These are phyloP conservation scores for Calocybe gambosa DNA, from an alignment of 1,284 basidiomycete species.

Conservation along the genomic window DNA sequence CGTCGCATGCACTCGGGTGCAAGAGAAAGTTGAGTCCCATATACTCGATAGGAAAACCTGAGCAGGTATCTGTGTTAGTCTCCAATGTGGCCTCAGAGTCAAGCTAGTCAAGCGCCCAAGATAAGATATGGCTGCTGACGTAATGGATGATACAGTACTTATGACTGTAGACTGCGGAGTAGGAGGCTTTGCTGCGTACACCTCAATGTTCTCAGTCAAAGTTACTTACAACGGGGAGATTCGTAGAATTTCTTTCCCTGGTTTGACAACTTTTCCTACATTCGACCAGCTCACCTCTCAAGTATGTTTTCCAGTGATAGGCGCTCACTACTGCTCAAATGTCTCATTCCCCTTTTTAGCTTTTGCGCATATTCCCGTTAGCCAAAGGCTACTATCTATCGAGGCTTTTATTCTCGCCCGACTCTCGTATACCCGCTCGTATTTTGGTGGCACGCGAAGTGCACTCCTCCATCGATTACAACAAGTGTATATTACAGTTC, in stretches of 20 bases:
- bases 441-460: slow-evolving; percentile 59
- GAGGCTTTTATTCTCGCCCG: slow-evolving; percentile 60
- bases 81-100: no score
- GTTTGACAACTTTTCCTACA: slow-evolving; percentile 34
- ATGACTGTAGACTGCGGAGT: background rate
- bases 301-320: slow-evolving; percentile 24
- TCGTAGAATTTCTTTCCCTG: slow-evolving; percentile 38
- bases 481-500: slow-evolving; percentile 42
- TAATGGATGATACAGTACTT: background rate
- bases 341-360: slow-evolving; percentile 32
- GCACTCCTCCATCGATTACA: slow-evolving; percentile 52
- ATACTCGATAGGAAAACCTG: no score
- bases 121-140: background rate
- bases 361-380: slow-evolving; percentile 63
- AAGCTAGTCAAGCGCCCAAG: no score
- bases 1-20: background rate
- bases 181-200: background rate
- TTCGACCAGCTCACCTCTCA: slow-evolving; percentile 40
- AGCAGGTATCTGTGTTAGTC: no score
- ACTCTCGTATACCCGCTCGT: slow-evolving; percentile 40
- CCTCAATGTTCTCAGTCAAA: slow-evolving; percentile 43
- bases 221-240: slow-evolving; percentile 42
- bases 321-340: no score
- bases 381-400: slow-evolving; percentile 54
- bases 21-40: no score